Evolutionary conservation across 2,329 filamentous ascomycete species (phyloP), one percentile per base, ranked within the genome.

Genomic region (Fusarium mangiferae): DNA sequence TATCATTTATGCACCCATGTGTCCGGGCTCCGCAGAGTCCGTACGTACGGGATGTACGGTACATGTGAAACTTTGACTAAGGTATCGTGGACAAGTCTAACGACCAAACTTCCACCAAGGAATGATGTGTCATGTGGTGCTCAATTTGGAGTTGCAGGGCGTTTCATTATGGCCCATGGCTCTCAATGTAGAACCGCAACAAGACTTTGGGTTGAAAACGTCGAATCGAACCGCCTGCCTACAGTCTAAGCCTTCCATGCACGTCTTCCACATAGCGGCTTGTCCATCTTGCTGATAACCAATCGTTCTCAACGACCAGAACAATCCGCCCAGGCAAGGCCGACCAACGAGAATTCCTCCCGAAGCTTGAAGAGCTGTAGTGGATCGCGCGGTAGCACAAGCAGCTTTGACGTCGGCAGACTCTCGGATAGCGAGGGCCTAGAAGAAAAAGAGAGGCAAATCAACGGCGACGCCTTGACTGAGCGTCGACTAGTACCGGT

Each of bases 221-320:
- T 56, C 59, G 66, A 68, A 61, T 54, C 44, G 57, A 66, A 42
- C 38, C 70, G 55, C 68, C 62, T 68, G 58, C 70, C 57, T 61
- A 33, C 64, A 64, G 59, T 54, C 60, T 58, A 61, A 69, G 57
- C 62, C 66, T 46, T 66, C 45, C 45, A 70, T 70, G 48, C 48
- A 56, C 51, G 62, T 66, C 59, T 75, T 72, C 75, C 75, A 77
- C 76, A 77, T 73, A 72, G 74, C 66, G 58, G 58, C 60, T 68
- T 68, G 62, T 60, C 55, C 48, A 60, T 49, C 39, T 38, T 58
- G 10, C 26, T 35, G 49, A 57, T 48, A 42, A 39, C 51, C 57
- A 64, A 73, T 59, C n/a, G 38, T 58, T 42, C 38, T 22, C 39
- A 58, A 36, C 38, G 51, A 46, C 38, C 36, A 28, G 48, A 64